Evolutionary conservation across 495 filamentous ascomycete species (phyloP), one percentile per base, ranked within the genome.

Genomic region (Penicillium diatomitis): DNA sequence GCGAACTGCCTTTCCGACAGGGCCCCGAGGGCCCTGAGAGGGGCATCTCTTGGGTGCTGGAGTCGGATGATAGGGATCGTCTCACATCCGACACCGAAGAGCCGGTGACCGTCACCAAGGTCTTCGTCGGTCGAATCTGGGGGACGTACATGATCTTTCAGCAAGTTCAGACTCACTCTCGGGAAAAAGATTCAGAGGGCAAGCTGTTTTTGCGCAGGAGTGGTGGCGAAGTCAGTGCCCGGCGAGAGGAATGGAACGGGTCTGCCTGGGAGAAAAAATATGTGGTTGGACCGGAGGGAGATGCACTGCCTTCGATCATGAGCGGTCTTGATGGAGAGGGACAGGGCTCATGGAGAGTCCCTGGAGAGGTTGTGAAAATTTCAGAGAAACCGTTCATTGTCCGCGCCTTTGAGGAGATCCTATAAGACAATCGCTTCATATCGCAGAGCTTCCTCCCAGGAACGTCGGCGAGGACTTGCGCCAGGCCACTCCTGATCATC

Each of bases 11-110:
- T 6, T 67, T 67, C 32, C 48, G 52, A 8, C 46, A 49, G 6
- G 61, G 59, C 0, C 53, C 58, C 0, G 62, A 63, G 11, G 68
- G 63, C 1, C 11, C 42, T 0, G 32, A 50, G 4, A 44, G 46
- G 12, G 62, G 63, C 3, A 30, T 67, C 4, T 72, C 67, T 0
- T 72, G 67, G 66, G 53, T 70, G 46, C 48, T 72, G 0, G 67
- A 72, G 44, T 64, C 61, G 1, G 53, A 60, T 38, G 56, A 59
- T 47, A 46, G 40, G 10, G 36, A 48, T 7, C 31, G 50, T 32
- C 32, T 48, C 6, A 33, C 50, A 6, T 31, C 48, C 9, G 44
- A 41, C 29, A 50, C 56, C 4, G 62, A 55, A 9, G 60, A 55
- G 6, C 54, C 58, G 44, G 44, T 54, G 8, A 60, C 59, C 30